Base-by-base conservation (phyloP, 768 basidiomycete genomes). In the Clavulina sp. region DNA sequence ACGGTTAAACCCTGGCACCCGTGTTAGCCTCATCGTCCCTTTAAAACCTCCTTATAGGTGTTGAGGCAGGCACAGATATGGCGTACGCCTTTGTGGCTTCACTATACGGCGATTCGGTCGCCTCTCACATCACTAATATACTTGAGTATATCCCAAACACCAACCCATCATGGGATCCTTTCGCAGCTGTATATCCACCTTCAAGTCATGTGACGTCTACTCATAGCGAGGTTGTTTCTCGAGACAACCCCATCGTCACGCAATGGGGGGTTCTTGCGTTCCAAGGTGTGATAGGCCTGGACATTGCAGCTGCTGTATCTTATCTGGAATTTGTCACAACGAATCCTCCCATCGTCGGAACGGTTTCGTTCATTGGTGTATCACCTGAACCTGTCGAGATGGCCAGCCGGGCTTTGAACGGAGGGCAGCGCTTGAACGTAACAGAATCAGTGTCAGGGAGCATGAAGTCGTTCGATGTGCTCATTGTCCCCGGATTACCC, bases 1-100 rank as follows among this genome's bases (percentile, higher is more conserved):
- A n/a, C n/a, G n/a, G n/a, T n/a, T n/a, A n/a, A n/a, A n/a, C n/a
- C n/a, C n/a, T n/a, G n/a, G n/a, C n/a, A n/a, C n/a, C n/a, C n/a
- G n/a, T n/a, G n/a, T n/a, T n/a, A n/a, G n/a, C n/a, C n/a, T n/a
- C n/a, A n/a, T n/a, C n/a, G n/a, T n/a, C n/a, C n/a, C n/a, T n/a
- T n/a, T n/a, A n/a, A n/a, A n/a, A n/a, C n/a, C n/a, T n/a, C n/a
- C n/a, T n/a, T n/a, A n/a, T 70, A 0, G 73, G 73, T 0, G 66
- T 74, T 29, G 68, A 64, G 50, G 71, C 72, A 29, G 71, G 72
- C 19, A 62, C 19, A 24, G 49, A 49, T 33, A 9, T 36, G n/a
- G 19, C 49, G 6, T 33, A 32, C 26, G 49, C 49, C 29, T 49
- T 31, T 16, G 21, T 32, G 18, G 18, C n/a, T 1, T 13, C 29